These are phyloP conservation scores for Elaphomyces granulatus DNA, from an alignment of 495 filamentous ascomycete species.

Conservation along the genomic window DNA sequence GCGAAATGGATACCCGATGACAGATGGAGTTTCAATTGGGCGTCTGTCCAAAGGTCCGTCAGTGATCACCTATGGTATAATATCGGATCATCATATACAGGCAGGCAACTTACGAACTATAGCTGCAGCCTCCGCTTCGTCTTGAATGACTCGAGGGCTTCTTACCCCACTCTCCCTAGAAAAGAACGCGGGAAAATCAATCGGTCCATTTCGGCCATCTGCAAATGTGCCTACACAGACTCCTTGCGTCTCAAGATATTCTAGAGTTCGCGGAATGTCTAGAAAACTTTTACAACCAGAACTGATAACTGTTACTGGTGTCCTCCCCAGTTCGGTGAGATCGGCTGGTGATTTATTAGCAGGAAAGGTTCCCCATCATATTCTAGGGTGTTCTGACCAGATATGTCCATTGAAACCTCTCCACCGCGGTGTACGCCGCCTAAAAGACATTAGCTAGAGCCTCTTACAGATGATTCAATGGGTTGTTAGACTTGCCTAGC, in stretches of 20 bases:
- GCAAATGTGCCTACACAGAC: slow-evolving; percentile 79
- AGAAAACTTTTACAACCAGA: slow-evolving; percentile 93
- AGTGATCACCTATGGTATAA: background rate
- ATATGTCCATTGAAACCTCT: slow-evolving; percentile 78
- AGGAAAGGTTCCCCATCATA: background rate
- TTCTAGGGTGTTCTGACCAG: slow-evolving; percentile 22
- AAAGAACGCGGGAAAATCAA: slow-evolving; percentile 87
- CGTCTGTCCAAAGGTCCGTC: slow-evolving; percentile 28
- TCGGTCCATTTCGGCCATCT: slow-evolving; percentile 48
- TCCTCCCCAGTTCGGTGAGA: slow-evolving; percentile 86
- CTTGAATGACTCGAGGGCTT: slow-evolving; percentile 58
- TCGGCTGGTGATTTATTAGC: slow-evolving; percentile 42
- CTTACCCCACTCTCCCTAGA: slow-evolving; percentile 66
- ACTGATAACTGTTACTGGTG: slow-evolving; percentile 73
- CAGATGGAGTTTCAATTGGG: slow-evolving; percentile 48
- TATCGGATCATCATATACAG: no score
- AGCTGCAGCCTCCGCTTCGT: slow-evolving; percentile 69
- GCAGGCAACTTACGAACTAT: slow-evolving; percentile 62
- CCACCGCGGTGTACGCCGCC: slow-evolving; percentile 91
- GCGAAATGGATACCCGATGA: slow-evolving; percentile 69
- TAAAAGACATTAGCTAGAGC: slow-evolving; percentile 31
- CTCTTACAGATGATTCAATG: slow-evolving; percentile 1
- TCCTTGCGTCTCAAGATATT: slow-evolving; percentile 91
- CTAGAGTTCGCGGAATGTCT: slow-evolving; percentile 78
- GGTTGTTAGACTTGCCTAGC: slow-evolving; percentile 20